Percentiles rank a stretch among this genome's conserved stretches.
phyloP scores from a whole-genome alignment of 1,284 basidiomycete genomes.

The Cutaneotrichosporon dermatis region DNA sequence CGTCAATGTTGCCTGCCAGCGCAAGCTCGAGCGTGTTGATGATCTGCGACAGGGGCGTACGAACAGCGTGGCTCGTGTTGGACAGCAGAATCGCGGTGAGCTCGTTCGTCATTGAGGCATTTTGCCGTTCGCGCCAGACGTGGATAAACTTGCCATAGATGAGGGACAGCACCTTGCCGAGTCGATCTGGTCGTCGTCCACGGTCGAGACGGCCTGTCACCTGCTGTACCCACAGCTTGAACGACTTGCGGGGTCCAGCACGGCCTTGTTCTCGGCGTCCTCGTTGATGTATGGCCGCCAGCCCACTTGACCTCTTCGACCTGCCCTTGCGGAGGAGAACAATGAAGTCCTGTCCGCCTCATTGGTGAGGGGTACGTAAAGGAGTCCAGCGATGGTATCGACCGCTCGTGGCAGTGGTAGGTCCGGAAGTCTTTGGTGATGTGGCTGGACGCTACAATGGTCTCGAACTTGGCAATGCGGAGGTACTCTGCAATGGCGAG shows the following conservation, averaged over 20 bases:
- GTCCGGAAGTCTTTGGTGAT: conserved; percentile 70
- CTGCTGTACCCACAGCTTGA: conserved; percentile 78
- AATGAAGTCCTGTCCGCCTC: conserved; percentile 67
- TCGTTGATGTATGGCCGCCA: conserved; percentile 62
- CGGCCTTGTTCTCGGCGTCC: conserved; percentile 36
- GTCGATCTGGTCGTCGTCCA: conserved; percentile 89
- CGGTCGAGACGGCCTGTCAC: conserved; percentile 64
- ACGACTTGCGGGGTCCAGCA: conserved; percentile 71
- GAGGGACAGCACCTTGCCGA: conserved; percentile 75
- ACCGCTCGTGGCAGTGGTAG: conserved; percentile 64
- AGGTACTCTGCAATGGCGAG: conserved; percentile 78
- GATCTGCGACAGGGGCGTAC: conserved; percentile 37
- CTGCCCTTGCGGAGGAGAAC: conserved; percentile 77
- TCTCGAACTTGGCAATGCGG: conserved; percentile 65
- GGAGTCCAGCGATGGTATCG: conserved; percentile 70
- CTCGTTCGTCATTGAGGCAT: conserved; percentile 61
- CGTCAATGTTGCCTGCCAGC: conserved; percentile 70
- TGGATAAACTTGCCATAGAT: conserved; percentile 67
- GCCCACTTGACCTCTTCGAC: conserved; percentile 70
- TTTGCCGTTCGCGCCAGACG: conserved; percentile 83
- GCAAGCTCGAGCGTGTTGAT: conserved; percentile 79
- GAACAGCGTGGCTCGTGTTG: conserved; percentile 85
- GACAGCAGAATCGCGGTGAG: conserved; percentile 73
- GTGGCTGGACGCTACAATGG: conserved; percentile 64
- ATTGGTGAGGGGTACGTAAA: conserved; percentile 68